Evolutionary conservation across 345 rosid genomes (phyloP).

Genomic region (Tarenaya hassleriana): DNA sequence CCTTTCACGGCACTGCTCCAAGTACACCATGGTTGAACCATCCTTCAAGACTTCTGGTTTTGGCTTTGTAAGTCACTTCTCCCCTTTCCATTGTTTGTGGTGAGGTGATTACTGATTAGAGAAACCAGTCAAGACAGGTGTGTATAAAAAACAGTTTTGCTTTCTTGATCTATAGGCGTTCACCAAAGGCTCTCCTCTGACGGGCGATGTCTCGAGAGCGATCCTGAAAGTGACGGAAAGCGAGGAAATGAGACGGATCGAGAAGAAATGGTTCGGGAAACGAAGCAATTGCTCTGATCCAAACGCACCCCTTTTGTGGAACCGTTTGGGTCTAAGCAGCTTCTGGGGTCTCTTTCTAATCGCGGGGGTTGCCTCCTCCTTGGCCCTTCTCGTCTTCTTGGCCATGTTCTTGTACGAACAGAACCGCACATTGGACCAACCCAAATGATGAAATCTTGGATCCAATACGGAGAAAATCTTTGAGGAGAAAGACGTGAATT

Average conservation of each 20-base stretch:
- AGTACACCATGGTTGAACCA: constrained; percentile 26
- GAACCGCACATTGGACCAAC: neutral
- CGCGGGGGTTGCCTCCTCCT: constrained; percentile 31
- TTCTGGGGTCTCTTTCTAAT: constrained; percentile 44
- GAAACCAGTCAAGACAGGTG: too few relatives aligned
- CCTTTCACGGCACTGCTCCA: constrained; percentile 11
- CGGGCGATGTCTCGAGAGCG: constrained; percentile 34
- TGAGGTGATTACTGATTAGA: too few relatives aligned
- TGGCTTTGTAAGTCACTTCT: constrained; percentile 39
- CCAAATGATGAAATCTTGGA: constrained; percentile 15
- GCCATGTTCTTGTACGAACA: constrained; percentile 20
- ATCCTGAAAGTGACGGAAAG: constrained; percentile 38
- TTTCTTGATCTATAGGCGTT: constrained; percentile 33
- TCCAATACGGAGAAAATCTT: too few relatives aligned
- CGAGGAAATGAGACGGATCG: constrained; percentile 20
- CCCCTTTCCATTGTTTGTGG: neutral
- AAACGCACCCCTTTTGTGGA: constrained; percentile 10
- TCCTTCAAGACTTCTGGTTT: constrained; percentile 30
- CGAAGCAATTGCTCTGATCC: constrained; percentile 19
- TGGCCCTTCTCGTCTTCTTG: constrained; percentile 26
- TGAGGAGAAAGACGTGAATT: too few relatives aligned
- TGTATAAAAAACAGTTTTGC: too few relatives aligned
- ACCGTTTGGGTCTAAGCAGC: constrained; percentile 33
- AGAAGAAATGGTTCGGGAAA: constrained; percentile 5
- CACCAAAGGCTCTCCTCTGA: constrained; percentile 32